phyloP scores from a whole-genome alignment of 1,284 basidiomycete species.

The Calocybe gambosa region DNA sequence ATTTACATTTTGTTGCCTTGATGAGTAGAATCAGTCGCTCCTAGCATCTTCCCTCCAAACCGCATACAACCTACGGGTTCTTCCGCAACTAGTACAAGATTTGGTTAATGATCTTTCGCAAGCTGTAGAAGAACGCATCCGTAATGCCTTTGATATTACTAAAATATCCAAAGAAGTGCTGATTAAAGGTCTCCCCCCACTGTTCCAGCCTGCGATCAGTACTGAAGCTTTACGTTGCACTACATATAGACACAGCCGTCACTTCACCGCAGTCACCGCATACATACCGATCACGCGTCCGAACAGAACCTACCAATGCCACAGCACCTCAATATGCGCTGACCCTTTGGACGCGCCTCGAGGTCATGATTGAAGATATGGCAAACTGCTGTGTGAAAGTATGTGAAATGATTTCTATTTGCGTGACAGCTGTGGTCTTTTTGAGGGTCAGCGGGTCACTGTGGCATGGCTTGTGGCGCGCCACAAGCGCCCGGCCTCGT shows the following conservation, averaged over 20 bases:
- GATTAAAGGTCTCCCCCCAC: conserved; percentile 53
- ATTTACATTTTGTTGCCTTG: conserved; percentile 1
- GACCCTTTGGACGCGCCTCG: conserved; percentile 79
- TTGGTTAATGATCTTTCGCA: conserved; percentile 80
- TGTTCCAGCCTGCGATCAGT: not conserved
- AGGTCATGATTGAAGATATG: conserved; percentile 84
- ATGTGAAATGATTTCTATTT: conserved; percentile 7
- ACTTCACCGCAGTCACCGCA: conserved; percentile 31
- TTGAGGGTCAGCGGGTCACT: not conserved
- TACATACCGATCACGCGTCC: conserved; percentile 72
- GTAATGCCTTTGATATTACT: conserved; percentile 78
- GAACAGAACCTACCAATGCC: conserved; percentile 79
- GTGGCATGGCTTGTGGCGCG: not conserved
- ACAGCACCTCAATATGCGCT: conserved; percentile 79
- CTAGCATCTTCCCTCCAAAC: conserved; percentile 92
- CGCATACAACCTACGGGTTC: conserved; percentile 83
- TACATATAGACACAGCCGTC: conserved; percentile 30
- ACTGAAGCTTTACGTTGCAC: not conserved
- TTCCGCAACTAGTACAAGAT: conserved; percentile 79
- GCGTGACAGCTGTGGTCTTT: not conserved
- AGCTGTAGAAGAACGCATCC: conserved; percentile 77
- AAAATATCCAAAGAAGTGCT: conserved; percentile 80
- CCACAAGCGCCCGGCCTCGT: not conserved
- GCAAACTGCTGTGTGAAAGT: conserved; percentile 88
- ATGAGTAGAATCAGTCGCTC: conserved; percentile 73